Conservation (phyloP, 192 early-diverging fungal genomes). For the Coemansia sp. region DNA sequence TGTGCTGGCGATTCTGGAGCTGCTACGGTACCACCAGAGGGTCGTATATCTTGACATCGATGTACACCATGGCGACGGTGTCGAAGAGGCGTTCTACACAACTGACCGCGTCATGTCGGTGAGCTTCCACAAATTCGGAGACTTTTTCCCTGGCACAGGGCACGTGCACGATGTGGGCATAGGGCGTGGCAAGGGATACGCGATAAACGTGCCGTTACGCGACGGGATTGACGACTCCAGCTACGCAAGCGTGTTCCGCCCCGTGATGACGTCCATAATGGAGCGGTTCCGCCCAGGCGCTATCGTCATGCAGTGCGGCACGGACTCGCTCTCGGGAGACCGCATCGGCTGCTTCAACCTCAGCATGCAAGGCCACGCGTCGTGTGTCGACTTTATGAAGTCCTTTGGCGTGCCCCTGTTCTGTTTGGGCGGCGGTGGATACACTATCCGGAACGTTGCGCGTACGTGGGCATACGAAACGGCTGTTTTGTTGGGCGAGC, state of each 20-base stretch:
- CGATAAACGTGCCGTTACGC: constrained; percentile 94
- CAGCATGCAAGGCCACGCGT: constrained; percentile 90
- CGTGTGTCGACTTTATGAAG: constrained; percentile 92
- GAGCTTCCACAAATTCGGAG: constrained; percentile 98
- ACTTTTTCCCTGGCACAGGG: constrained; percentile 99
- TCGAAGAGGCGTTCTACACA: constrained; percentile 98
- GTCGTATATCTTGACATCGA: constrained; percentile 98
- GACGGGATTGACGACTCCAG: constrained; percentile 95
- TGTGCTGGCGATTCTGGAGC: constrained; percentile 88
- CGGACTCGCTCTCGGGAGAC: constrained; percentile 92
- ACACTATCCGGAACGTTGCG: constrained; percentile 95
- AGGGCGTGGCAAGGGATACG: constrained; percentile 82
- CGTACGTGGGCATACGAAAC: constrained; percentile 97
- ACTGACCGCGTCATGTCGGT: constrained; percentile 99
- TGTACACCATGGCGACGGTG: constrained; percentile 99
- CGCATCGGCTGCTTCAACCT: constrained; percentile 95
- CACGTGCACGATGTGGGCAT: constrained; percentile 89
- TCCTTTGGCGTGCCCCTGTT: constrained; percentile 87
- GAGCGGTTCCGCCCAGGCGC: constrained; percentile 87
- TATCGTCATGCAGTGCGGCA: constrained; percentile 93
- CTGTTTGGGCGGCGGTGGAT: constrained; percentile 94
- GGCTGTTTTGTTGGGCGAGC: constrained; percentile 71
- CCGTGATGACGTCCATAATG: constrained; percentile 84
- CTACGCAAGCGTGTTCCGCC: constrained; percentile 86
- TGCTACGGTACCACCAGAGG: constrained; percentile 82